Percentiles rank a stretch among this genome's conserved stretches.
phyloP scores from a whole-genome alignment of 78 protist species.

The Dictyostelium citrinum region DNA sequence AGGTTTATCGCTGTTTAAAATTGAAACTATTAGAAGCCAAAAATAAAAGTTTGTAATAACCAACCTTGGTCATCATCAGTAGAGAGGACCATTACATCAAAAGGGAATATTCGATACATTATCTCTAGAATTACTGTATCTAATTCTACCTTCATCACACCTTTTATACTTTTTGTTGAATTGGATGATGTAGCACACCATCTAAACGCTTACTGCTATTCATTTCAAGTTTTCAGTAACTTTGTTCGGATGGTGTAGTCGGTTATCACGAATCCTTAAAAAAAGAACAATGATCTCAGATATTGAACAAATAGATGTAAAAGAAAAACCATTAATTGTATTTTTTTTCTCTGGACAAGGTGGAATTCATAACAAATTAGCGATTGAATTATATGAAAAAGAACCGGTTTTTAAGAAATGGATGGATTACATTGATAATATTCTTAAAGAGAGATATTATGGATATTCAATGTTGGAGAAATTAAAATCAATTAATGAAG shows the following conservation, averaged over 20 bases:
- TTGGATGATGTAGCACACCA: too few species aligned
- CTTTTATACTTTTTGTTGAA: too few species aligned
- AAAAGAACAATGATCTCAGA: neutral
- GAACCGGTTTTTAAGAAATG: neutral
- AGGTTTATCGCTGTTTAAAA: too few species aligned
- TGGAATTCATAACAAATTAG: neutral
- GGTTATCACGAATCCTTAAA: constrained; percentile 54
- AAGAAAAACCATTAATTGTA: neutral
- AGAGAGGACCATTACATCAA: too few species aligned
- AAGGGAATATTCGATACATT: too few species aligned
- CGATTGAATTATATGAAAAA: neutral
- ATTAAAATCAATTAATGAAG: neutral
- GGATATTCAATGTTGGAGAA: neutral
- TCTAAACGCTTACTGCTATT: too few species aligned
- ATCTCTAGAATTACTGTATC: too few species aligned
- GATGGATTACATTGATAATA: neutral
- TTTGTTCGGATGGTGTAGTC: constrained; percentile 57
- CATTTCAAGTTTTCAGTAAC: too few species aligned
- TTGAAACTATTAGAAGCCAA: too few species aligned
- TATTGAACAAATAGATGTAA: neutral
- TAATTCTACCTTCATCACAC: too few species aligned
- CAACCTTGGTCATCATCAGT: too few species aligned
- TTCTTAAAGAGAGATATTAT: neutral
- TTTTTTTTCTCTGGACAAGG: neutral
- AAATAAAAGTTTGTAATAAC: too few species aligned